Evolutionary conservation across 2,329 filamentous ascomycete genomes (phyloP).

Genomic region (Thermoascus crustaceus): DNA sequence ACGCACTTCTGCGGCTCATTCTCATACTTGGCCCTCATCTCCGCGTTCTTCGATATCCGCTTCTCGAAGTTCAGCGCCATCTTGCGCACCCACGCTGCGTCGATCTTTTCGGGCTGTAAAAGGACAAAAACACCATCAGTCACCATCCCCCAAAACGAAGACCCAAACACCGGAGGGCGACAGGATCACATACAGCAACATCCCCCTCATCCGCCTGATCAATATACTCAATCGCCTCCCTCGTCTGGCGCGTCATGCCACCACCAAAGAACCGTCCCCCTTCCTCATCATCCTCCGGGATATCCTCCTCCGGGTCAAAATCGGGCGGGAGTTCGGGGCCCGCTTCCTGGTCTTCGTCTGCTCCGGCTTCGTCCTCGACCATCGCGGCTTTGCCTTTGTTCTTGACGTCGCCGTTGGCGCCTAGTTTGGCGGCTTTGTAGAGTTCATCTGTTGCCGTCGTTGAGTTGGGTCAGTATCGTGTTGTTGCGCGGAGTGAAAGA

Average conservation of each 20-base stretch:
- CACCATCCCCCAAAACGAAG: slow-evolving; percentile 6
- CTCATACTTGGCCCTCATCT: slow-evolving; percentile 78
- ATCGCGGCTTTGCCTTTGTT: slow-evolving; percentile 37
- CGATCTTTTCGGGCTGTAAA: slow-evolving; percentile 61
- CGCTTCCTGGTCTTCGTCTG: slow-evolving; percentile 40
- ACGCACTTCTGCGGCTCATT: slow-evolving; percentile 63
- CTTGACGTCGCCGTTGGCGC: slow-evolving; percentile 43
- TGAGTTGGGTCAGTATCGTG: slow-evolving; percentile 12
- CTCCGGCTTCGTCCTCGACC: slow-evolving; percentile 38
- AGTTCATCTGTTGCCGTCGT: slow-evolving; percentile 42
- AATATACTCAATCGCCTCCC: slow-evolving; percentile 79
- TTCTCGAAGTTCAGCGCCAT: slow-evolving; percentile 79
- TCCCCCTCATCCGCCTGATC: slow-evolving; percentile 57
- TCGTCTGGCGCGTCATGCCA: slow-evolving; percentile 73
- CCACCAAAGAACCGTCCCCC: slow-evolving; percentile 95
- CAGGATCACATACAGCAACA: slow-evolving; percentile 27
- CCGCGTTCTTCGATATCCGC: slow-evolving; percentile 82
- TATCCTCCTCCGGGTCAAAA: slow-evolving; percentile 49
- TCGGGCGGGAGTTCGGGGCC: slow-evolving; percentile 51
- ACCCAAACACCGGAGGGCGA: not conserved
- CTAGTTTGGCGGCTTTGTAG: slow-evolving; percentile 54
- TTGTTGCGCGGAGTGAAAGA: slow-evolving; percentile 1
- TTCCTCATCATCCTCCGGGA: slow-evolving; percentile 74
- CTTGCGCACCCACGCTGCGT: slow-evolving; percentile 73
- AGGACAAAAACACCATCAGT: slow-evolving; percentile 6